Base-by-base conservation (phyloP, 306 rosid genomes). In the Medicago arabica region DNA sequence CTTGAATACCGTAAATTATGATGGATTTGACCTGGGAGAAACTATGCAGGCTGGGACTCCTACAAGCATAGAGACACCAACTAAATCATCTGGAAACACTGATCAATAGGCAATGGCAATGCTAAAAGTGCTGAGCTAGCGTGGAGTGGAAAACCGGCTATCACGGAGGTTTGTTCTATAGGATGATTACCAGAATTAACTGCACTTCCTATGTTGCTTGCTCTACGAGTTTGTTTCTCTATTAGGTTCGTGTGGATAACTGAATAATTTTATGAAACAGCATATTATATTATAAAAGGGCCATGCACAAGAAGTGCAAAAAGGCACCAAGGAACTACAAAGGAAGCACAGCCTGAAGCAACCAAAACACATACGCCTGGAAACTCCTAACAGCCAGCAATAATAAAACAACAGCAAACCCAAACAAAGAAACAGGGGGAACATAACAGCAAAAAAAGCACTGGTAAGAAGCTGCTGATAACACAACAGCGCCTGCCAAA, bases 51-150 rank as follows among this genome's bases (percentile, higher is more conserved):
- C 83, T 75, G 90, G 44, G 39, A 75, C 85, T 79, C 91, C 89
- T 66, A 58, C 84, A 81, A 85, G 85, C 72, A 54, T 87, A 12
- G 97, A 89, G 74, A 79, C 90, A 34, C 93, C 97, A 77, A 83
- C 91, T 59, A 95, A 92, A 80, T 86, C 86, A 18, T 78, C 89
- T n/a, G 97, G 93, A 84, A 95, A 85, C 80, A 78, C 89, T 38
- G 91, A 93, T 73, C 85, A 65, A 88, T 92, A 51, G 98, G 97
- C 81, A 95, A 88, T 83, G 83, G 85, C 79, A 84, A 86, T 78
- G 80, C 83, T 72, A 91, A 80, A 83, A 86, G 76, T 81, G 84
- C 87, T 39, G 96, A 85, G 77, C n/a, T n/a, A n/a, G n/a, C 86
- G 81, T 79, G 93, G 87, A 65, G 84, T 79, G 16, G 97, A 86